phyloP scores from a whole-genome alignment of 768 basidiomycete genomes.

The Exidia glandulosa region DNA sequence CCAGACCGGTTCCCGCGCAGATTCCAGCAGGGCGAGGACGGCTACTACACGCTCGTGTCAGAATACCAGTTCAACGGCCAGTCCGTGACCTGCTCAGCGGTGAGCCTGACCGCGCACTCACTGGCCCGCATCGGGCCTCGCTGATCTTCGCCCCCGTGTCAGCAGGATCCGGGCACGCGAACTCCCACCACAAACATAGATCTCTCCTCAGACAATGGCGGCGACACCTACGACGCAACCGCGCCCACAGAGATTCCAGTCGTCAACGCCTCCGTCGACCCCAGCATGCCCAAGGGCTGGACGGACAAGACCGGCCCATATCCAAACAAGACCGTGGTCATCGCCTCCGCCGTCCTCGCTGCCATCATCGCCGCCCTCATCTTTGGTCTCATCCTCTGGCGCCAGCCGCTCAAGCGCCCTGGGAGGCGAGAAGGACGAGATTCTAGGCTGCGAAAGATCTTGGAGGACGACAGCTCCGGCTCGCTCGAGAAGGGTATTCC shows the following conservation, averaged over 20 bases:
- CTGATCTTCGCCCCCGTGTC: not conserved
- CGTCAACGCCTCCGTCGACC: not conserved
- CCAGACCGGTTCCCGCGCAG: not conserved
- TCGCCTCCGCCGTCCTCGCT: not conserved
- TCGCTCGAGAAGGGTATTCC: not conserved
- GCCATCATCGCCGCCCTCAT: not conserved
- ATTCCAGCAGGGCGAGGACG: not conserved
- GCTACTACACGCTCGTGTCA: not conserved
- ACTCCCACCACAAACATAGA: not conserved
- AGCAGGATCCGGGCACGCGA: not conserved
- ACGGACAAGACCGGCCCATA: not conserved
- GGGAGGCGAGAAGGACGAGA: not conserved
- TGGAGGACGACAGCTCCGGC: not conserved
- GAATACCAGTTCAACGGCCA: not conserved
- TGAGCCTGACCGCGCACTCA: not conserved
- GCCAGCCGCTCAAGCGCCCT: not conserved
- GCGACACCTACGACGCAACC: not conserved
- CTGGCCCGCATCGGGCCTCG: not conserved
- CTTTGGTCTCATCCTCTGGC: not conserved
- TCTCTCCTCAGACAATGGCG: not conserved
- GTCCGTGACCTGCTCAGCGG: not conserved
- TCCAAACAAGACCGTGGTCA: not conserved
- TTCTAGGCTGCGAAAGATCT: not conserved
- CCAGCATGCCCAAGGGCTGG: not conserved
- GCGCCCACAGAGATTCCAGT: not conserved